Evolutionary conservation across 805 yeast species (phyloP), one percentile per base, ranked within the genome.

Genomic region (Yarrowia sp.): DNA sequence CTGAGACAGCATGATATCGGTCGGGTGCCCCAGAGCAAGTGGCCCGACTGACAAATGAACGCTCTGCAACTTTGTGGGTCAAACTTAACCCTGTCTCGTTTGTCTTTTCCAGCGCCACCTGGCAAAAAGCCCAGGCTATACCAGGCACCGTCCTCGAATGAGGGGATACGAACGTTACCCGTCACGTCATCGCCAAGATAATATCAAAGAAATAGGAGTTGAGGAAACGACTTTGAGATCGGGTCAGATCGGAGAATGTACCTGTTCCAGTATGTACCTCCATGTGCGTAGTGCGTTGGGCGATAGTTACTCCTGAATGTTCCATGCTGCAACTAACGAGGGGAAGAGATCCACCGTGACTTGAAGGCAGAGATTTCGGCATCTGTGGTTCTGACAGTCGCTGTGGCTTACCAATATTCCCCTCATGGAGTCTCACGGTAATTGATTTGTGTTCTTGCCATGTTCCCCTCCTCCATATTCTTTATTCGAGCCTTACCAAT

Each of bases 11-110:
- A 22, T 19, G 22, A 53, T n/a, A 53, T 53, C 59, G 59, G 59
- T 53, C 59, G 59, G 59, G 59, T 53, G 45, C 59, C 59, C 59
- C 59, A 53, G 59, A 53, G 59, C 59, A 15, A 53, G 59, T 14
- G 45, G 15, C 36, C 32, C 45, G 43, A 36, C 22, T 12, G 45
- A 40, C 59, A 53, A 40, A 53, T 53, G 59, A 40, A 40, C 45
- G 45, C 8, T 35, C 45, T 19, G 45, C 59, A 53, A 40, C 59
- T 40, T 14, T 52, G 14, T 52, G 8, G 10, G 41, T 8, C 12
- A n/a, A 36, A 35, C 36, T 26, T 26, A 26, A 48, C 50, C 35
- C 32, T 14, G 16, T 26, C 8, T 10, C 14, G 15, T 16, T 12
- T 16, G 42, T 3, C 5, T 50, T 50, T 35, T 8, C n/a, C 2